Conservation (phyloP, 1,284 basidiomycete species). For the Singerocomus inundabilis region DNA sequence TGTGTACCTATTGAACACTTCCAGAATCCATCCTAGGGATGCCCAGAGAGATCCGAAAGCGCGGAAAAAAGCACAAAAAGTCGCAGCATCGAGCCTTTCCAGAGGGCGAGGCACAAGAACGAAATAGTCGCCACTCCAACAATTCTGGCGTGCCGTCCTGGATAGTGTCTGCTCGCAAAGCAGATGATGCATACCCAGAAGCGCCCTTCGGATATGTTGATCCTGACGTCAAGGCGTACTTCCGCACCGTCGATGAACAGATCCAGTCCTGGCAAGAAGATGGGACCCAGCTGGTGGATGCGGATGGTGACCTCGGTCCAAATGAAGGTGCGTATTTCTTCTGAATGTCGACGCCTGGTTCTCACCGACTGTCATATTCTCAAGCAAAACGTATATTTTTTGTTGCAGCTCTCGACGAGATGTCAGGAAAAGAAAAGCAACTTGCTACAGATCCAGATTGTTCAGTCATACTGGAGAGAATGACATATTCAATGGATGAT, state of each 20-base stretch:
- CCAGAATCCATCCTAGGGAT: conserved; percentile 36
- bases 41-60: conserved; percentile 74
- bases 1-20: neutral
- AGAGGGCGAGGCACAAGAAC: conserved; percentile 16
- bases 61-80: conserved; percentile 75
- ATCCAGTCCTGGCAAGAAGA: conserved; percentile 81
- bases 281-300: conserved; percentile 35
- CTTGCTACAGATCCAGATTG: conserved; percentile 91
- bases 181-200: conserved; percentile 52
- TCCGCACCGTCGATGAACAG: conserved; percentile 81
- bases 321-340: conserved; percentile 63
- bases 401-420: conserved; percentile 78
- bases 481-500: conserved; percentile 91
- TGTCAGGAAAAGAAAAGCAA: conserved; percentile 83
- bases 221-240: conserved; percentile 88
- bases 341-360: neutral
- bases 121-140: conserved; percentile 17
- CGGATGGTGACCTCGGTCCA: conserved; percentile 55
- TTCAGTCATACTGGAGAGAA: conserved; percentile 82
- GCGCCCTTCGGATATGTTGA: conserved; percentile 88
- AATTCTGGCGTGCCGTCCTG: conserved; percentile 53
- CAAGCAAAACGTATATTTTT: conserved; percentile 83
- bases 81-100: conserved; percentile 26
- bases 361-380: conserved; percentile 6
- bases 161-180: conserved; percentile 50